Percentiles rank a stretch among this genome's conserved stretches.
Evolutionary conservation across 805 yeast genomes (phyloP).

Genomic region (Metschnikowia kunwiensis): DNA sequence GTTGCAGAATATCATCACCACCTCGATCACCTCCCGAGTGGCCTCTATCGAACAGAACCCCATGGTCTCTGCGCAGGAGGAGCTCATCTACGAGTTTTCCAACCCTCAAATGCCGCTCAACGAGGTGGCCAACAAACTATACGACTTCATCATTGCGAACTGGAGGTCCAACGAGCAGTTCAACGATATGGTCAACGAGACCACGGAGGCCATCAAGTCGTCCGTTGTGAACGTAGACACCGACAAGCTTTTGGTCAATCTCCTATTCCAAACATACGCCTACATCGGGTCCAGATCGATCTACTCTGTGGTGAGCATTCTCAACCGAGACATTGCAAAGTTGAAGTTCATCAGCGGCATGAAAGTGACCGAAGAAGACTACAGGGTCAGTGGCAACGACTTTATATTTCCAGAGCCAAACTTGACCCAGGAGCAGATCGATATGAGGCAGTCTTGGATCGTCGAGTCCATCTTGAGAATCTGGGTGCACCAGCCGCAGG

Average conservation of each 20-base stretch:
- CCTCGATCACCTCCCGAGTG: conserved; percentile 25
- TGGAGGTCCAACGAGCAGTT: conserved; percentile 40
- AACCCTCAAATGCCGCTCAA: conserved; percentile 36
- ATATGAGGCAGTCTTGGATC: conserved; percentile 33
- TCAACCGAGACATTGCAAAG: conserved; percentile 40
- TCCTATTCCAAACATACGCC: conserved; percentile 68
- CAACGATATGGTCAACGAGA: conserved; percentile 30
- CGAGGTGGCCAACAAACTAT: conserved; percentile 36
- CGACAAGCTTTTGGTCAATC: conserved; percentile 47
- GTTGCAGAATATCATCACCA: conserved; percentile 24
- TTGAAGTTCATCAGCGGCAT: conserved; percentile 37
- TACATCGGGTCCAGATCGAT: conserved; percentile 86
- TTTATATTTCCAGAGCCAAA: conserved; percentile 29
- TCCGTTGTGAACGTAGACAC: conserved; percentile 19
- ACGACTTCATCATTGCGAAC: conserved; percentile 40
- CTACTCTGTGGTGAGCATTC: conserved; percentile 44
- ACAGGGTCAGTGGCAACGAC: conserved; percentile 29
- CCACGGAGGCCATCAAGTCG: conserved; percentile 23
- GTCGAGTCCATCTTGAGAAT: conserved; percentile 40
- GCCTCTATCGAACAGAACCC: conserved; percentile 19
- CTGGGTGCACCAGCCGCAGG: conserved; percentile 47
- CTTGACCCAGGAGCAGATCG: conserved; percentile 23
- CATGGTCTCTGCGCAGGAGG: conserved; percentile 36
- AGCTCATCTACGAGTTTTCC: conserved; percentile 35
- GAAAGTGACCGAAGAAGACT: conserved; percentile 28